Conservation (phyloP, 2,329 filamentous ascomycete species). For the Diaporthe ilicicola region DNA sequence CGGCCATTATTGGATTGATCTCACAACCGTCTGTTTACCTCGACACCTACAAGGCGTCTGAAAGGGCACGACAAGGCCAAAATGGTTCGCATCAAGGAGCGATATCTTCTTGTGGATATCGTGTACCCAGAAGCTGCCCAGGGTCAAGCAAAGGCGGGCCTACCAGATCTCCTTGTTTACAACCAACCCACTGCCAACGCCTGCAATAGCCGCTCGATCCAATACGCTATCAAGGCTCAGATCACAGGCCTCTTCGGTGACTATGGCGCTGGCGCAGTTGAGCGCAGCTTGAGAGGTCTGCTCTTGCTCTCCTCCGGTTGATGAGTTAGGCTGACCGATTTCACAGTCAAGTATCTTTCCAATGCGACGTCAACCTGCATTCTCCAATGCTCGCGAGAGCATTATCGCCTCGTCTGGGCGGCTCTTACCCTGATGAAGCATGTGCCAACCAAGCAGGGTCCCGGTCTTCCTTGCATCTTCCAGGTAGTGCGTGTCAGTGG, state of each 20-base stretch:
- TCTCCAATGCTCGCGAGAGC: slow-evolving; percentile 80
- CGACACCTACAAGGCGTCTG: not conserved
- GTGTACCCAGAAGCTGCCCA: slow-evolving; percentile 75
- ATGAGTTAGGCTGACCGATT: slow-evolving; percentile 36
- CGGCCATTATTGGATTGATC: not conserved
- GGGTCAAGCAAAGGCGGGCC: slow-evolving; percentile 44
- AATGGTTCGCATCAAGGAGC: slow-evolving; percentile 97
- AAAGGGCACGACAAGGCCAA: slow-evolving; percentile 30
- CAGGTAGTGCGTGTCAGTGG: slow-evolving; percentile 88
- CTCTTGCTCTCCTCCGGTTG: not conserved
- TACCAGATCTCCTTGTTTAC: slow-evolving; percentile 74
- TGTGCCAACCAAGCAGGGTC: slow-evolving; percentile 64
- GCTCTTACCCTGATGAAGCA: slow-evolving; percentile 82
- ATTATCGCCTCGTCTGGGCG: slow-evolving; percentile 90
- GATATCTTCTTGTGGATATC: slow-evolving; percentile 94
- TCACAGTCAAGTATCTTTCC: slow-evolving; percentile 88
- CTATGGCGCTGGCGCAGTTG: slow-evolving; percentile 81
- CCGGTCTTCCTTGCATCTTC: slow-evolving; percentile 75
- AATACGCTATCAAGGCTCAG: slow-evolving; percentile 75
- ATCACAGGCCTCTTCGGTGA: slow-evolving; percentile 84
- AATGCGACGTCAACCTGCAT: slow-evolving; percentile 95
- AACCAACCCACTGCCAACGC: slow-evolving; percentile 80
- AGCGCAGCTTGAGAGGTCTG: slow-evolving; percentile 73
- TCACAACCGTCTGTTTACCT: not conserved
- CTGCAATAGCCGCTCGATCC: slow-evolving; percentile 71